phyloP scores from a whole-genome alignment of 1,284 basidiomycete genomes.

The Coniophora puteana region DNA sequence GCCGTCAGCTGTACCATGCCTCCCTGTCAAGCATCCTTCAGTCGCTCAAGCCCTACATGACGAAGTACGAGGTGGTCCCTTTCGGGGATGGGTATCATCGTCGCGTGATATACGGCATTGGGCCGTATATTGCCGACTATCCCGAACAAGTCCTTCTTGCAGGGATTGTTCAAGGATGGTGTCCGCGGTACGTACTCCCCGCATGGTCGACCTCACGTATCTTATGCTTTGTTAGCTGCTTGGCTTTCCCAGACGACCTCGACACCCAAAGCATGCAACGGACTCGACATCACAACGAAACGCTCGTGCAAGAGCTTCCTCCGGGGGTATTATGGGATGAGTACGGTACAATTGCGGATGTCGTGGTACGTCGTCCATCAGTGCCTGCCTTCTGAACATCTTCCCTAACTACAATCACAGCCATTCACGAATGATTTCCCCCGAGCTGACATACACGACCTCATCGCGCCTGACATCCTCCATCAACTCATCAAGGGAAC shows the following conservation, averaged over 20 bases:
- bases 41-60: constrained; percentile 3
- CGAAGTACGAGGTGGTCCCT: background rate
- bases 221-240: background rate
- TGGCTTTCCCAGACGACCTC: background rate
- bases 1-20: constrained; percentile 5
- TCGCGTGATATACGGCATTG: constrained; percentile 4
- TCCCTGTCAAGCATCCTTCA: constrained; percentile 4
- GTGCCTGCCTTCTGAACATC: too few relatives aligned
- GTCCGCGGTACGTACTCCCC: constrained; percentile 1
- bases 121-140: constrained; percentile 8
- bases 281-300: background rate
- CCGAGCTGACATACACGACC: background rate
- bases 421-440: constrained; percentile 1
- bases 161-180: constrained; percentile 3
- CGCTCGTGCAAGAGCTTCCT: background rate
- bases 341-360: constrained; percentile 1
- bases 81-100: constrained; percentile 5
- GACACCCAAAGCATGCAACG: background rate
- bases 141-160: constrained; percentile 6
- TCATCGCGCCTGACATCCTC: too few relatives aligned
- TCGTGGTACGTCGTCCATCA: constrained; percentile 5
- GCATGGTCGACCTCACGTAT: background rate
- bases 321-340: constrained; percentile 1
- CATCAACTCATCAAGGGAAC: too few relatives aligned
- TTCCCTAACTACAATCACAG: too few relatives aligned